Evolutionary conservation across 176 grass and related monocot genomes (phyloP), one percentile per base, ranked within the genome.

Genomic region (Alopecurus myosuroides): DNA sequence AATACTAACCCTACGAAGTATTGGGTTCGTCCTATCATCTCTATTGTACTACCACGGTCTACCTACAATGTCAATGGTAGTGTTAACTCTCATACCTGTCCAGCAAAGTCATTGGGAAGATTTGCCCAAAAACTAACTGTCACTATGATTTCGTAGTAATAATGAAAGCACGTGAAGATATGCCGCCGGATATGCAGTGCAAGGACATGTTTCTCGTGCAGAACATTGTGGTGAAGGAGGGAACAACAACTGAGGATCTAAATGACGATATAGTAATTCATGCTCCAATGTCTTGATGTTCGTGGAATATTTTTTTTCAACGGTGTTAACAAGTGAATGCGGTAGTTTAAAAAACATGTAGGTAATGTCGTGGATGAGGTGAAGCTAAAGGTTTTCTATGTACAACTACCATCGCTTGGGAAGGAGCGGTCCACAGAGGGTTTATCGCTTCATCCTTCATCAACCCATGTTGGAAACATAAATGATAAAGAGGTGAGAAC

Each of bases 191-290:
- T 72, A 89, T 94, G 90, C 92, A 94, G 69, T 93, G 92, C 82
- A 97, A 94, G 75, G 95, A 97, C 85, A 97, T 90, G 78, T 94
- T 94, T 86, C 95, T 97, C n/a, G 75, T 97, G 71, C 92, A 94
- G 80, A 94, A 90, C 85, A 82, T 86, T 49, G 70, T 93, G 71
- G 82, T 88, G 34, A 76, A 57, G 7, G 81, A 88, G 48, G 88
- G 51, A 12, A 85, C 62, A 0, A 70, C 70, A 74, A 20, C 65
- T 11, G 91, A 89, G 77, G 95, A 91, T 65, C 76, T 97, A 23
- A 93, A 79, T 31, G 50, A 62, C 18, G 82, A 94, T 33, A 94
- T 94, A 92, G 95, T 97, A 91, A 14, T 65, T 77, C 53, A 28
- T 72, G 39, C 55, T 65, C 29, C 50, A 18, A 35, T 75, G 20